These are phyloP conservation scores for Macrocybe gigantea DNA, from an alignment of 768 basidiomycete species.

Conservation along the genomic window DNA sequence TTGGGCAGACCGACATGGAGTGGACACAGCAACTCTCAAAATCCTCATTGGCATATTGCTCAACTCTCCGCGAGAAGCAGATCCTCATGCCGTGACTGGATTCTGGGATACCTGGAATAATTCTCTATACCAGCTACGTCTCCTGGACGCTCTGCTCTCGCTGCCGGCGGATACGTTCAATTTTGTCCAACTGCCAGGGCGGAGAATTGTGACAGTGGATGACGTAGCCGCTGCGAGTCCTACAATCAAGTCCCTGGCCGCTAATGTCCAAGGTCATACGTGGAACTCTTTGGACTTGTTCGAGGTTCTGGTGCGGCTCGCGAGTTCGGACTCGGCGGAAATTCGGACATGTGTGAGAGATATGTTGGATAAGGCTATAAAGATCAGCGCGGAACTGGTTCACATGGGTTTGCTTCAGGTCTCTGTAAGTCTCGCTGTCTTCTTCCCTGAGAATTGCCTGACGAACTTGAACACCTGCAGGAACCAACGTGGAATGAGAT, in stretches of 20 bases:
- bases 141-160: constrained; percentile 85
- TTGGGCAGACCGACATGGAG: constrained; percentile 73
- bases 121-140: constrained; percentile 75
- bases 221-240: constrained; percentile 82
- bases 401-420: constrained; percentile 91
- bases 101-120: constrained; percentile 89
- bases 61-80: constrained; percentile 71
- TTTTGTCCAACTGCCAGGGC: constrained; percentile 82
- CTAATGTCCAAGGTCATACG: constrained; percentile 84
- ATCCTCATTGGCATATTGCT: constrained; percentile 84
- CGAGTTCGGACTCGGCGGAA: constrained; percentile 65
- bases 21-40: constrained; percentile 86
- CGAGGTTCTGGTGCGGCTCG: constrained; percentile 77
- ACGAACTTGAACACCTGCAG: constrained; percentile 23
- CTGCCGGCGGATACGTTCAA: constrained; percentile 89
- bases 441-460: neutral
- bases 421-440: constrained; percentile 49
- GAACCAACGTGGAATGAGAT: constrained; percentile 86
- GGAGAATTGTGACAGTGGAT: constrained; percentile 80
- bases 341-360: constrained; percentile 77
- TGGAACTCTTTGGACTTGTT: constrained; percentile 96
- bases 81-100: constrained; percentile 74
- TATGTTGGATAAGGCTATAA: constrained; percentile 90
- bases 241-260: constrained; percentile 88
- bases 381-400: constrained; percentile 90